Conservation (phyloP, 2,329 filamentous ascomycete genomes). For the Pseudogymnoascus sp. region DNA sequence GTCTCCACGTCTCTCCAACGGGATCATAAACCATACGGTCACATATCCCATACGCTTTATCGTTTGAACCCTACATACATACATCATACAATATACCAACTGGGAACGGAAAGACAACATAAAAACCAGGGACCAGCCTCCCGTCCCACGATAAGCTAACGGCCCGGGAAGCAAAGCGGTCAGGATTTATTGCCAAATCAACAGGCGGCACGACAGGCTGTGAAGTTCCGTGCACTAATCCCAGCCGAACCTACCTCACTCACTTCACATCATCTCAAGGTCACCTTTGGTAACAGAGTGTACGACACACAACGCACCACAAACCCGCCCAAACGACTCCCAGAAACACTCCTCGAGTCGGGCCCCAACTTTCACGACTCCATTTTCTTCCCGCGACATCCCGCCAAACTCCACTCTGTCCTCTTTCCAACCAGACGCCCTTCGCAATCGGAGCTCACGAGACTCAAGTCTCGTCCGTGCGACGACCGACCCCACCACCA, state of each 20-base stretch:
- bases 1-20: background rate
- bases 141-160: conserved; percentile 7
- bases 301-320: conserved; percentile 5
- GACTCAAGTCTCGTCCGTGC: conserved; percentile 7
- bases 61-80: background rate
- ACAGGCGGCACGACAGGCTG: conserved; percentile 1
- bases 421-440: background rate
- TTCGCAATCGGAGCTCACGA: conserved; percentile 7
- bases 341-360: background rate
- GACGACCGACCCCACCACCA: background rate
- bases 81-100: background rate
- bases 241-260: background rate
- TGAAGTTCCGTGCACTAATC: conserved; percentile 9
- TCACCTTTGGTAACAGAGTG: conserved; percentile 5
- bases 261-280: background rate
- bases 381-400: background rate
- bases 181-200: conserved; percentile 8
- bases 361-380: background rate
- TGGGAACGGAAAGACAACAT: background rate
- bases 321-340: background rate
- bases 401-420: conserved; percentile 1
- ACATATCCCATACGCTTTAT: background rate
- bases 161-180: conserved; percentile 3
- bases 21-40: background rate
- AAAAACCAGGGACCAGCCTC: background rate